A percentile compares a stretch with the other conserved stretches of the same genome.
Conservation (phyloP, 257 asterid species). For the Echites panduratus region DNA sequence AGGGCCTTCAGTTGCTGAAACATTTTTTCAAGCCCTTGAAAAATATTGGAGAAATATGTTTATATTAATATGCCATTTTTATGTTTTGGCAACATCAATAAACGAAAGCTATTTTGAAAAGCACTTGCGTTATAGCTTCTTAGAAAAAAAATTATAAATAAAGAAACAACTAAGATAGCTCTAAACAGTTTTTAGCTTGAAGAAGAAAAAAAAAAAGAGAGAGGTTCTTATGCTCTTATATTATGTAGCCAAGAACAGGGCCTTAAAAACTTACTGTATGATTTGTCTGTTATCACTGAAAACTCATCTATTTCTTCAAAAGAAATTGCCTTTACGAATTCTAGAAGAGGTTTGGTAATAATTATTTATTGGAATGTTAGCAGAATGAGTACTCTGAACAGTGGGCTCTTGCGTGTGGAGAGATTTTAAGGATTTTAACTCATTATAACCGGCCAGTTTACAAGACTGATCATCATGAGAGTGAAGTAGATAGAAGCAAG, state of each 20-base stretch:
- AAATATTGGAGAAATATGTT: background rate
- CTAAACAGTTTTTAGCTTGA: background rate
- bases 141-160: background rate
- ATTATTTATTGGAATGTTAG: conserved; percentile 20
- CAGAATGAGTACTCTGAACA: conserved; percentile 95
- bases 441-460: conserved; percentile 91
- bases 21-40: background rate
- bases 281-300: background rate
- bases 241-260: background rate
- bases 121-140: background rate
- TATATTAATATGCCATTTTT: background rate
- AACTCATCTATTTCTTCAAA: conserved; percentile 2
- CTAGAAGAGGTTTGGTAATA: conserved; percentile 20
- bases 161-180: background rate
- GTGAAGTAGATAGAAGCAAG: conserved; percentile 65
- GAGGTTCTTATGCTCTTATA: background rate
- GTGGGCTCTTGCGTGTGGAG: conserved; percentile 99
- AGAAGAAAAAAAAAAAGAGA: background rate
- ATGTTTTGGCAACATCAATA: background rate
- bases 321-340: background rate
- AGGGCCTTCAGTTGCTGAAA: background rate
- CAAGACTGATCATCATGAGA: conserved; percentile 61
- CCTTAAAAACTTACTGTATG: background rate
- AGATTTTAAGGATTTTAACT: conserved; percentile 82
- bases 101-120: background rate